Evolutionary conservation across 768 basidiomycete species (phyloP), one percentile per base, ranked within the genome.

Genomic region (Russula griseocarnosa): DNA sequence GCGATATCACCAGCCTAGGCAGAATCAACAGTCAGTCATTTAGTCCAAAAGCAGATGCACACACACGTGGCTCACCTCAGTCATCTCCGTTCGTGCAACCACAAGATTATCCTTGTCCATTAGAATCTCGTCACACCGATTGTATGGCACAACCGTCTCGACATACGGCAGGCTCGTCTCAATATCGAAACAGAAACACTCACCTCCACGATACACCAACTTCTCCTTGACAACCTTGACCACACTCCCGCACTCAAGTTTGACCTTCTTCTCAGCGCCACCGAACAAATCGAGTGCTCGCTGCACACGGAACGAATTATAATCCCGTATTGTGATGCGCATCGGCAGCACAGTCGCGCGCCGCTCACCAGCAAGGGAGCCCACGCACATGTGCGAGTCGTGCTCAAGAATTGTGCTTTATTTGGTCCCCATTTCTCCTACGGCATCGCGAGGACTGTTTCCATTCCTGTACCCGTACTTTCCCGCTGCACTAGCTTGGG

Each of bases 281-380:
- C n/a, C n/a, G 16, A 40, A 40, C 22, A 50, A 22, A 18, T 6
- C 40, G 3, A 57, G 50, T 40, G 62, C 55, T 3, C 32, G 50
- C 3, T 28, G 26, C 22, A 62, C 49, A 1, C 61, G 55, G 40
- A 42, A 62, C 22, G 55, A 40, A 10, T 62, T 62, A 18, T 57
- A 62, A 14, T 62, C 61, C 9, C 61, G 36, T 40, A 62, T 40
- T 7, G 47, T 57, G 55, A 62, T 32, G 4, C 55, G 18, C 49
- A 26, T 56, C 32, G 20, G 28, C 0, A 5, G 49, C 49, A 18
- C 1, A 10, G 30, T 57, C 55, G 61, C 61, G 2, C 55, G 55
- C n/a, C 61, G 55, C 49, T 62, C 61, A 38, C 61, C 61, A 4
- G 57, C 55, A n/a, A 62, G 49, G 7, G 61, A 57, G 18, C 55